phyloP scores from a whole-genome alignment of 2,329 filamentous ascomycete genomes.

The Cladorrhinum sp. region DNA sequence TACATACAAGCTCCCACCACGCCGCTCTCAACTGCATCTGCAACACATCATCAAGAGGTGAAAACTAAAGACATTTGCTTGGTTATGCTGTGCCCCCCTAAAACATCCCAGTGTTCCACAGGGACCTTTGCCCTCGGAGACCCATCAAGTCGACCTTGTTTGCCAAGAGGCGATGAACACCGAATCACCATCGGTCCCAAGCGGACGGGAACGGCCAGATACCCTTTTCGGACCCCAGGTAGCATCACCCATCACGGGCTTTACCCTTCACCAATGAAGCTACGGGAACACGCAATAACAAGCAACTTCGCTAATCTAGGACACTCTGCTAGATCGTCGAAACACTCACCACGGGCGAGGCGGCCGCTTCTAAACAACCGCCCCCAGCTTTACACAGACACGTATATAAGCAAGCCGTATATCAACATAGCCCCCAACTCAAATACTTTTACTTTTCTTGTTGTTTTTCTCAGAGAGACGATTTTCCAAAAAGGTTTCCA shows the following conservation, averaged over 20 bases:
- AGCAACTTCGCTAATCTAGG: neutral
- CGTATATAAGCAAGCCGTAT: neutral
- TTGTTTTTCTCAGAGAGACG: neutral
- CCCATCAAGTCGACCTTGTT: neutral
- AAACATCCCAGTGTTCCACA: too few species aligned
- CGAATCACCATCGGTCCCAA: neutral
- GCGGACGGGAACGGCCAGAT: neutral
- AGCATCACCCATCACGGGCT: neutral
- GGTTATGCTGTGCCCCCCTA: too few species aligned
- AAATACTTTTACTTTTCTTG: neutral
- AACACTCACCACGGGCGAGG: too few species aligned
- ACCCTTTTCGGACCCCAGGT: neutral
- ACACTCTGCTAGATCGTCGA: neutral
- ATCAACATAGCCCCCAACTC: neutral
- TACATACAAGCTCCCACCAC: too few species aligned
- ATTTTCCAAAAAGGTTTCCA: neutral
- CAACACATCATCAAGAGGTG: too few species aligned
- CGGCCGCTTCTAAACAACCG: neutral
- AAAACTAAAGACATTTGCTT: too few species aligned
- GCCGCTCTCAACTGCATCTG: too few species aligned
- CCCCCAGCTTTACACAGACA: neutral
- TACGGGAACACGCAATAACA: neutral
- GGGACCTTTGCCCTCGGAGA: neutral
- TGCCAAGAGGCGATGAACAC: neutral
- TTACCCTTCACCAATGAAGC: neutral